Conservation (phyloP, 2,329 filamentous ascomycete genomes). For the Colletotrichum trifolii region DNA sequence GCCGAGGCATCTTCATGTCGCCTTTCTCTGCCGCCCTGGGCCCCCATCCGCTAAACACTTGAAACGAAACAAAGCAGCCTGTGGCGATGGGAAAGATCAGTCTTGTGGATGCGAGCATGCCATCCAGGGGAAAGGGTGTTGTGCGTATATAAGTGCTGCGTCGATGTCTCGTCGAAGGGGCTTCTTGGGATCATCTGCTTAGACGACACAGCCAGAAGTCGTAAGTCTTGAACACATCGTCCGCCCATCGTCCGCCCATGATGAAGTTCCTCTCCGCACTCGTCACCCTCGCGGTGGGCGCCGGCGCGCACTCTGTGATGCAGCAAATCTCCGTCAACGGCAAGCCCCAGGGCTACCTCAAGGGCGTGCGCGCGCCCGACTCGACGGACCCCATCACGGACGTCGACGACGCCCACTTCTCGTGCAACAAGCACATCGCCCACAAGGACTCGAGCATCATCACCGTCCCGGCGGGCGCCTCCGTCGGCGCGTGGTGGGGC, state of each 20-base stretch:
- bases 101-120: not conserved
- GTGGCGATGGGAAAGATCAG: not conserved
- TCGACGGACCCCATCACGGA: slow-evolving; percentile 50
- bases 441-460: slow-evolving; percentile 44
- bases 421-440: slow-evolving; percentile 52
- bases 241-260: not conserved
- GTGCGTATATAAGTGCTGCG: not conserved
- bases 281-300: slow-evolving; percentile 55
- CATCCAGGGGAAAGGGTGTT: not conserved
- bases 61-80: slow-evolving; percentile 1
- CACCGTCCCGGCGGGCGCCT: slow-evolving; percentile 57
- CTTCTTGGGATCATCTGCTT: too few species aligned
- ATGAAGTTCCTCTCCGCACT: slow-evolving; percentile 14
- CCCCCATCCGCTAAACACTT: not conserved
- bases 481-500: slow-evolving; percentile 58
- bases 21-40: not conserved
- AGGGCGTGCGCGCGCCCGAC: slow-evolving; percentile 20
- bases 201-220: too few species aligned
- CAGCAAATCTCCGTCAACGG: slow-evolving; percentile 11
- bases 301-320: slow-evolving; percentile 48
- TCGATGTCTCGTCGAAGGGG: not conserved
- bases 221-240: too few species aligned
- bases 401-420: slow-evolving; percentile 55
- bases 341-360: slow-evolving; percentile 14
- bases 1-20: too few species aligned